Evolutionary conservation across 768 basidiomycete genomes (phyloP).

Genomic region (Russula earlei): DNA sequence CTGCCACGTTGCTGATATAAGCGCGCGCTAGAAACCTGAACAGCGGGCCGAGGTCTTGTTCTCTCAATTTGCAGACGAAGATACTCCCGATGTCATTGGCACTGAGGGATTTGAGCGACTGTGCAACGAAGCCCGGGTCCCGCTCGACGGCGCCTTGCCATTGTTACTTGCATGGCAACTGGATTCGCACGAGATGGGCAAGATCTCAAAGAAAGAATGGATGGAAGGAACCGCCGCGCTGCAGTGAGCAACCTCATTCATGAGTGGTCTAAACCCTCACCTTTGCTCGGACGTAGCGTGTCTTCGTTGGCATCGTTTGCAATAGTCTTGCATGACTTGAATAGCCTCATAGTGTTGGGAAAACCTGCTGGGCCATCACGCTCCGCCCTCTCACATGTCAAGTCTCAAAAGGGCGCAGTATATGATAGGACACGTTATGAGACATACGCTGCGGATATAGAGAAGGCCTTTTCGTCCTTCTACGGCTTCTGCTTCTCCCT

Average conservation of each 20-base stretch:
- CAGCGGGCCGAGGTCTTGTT: slow-evolving; percentile 46
- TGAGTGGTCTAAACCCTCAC: slow-evolving; percentile 11
- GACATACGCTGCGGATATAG: slow-evolving; percentile 38
- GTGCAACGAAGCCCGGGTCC: slow-evolving; percentile 59
- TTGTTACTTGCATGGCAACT: slow-evolving; percentile 72
- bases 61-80: slow-evolving; percentile 44
- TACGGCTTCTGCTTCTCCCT: slow-evolving; percentile 65
- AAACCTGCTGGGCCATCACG: slow-evolving; percentile 28
- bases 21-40: slow-evolving; percentile 16
- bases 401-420: slow-evolving; percentile 36
- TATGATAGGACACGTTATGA: slow-evolving; percentile 50
- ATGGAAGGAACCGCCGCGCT: slow-evolving; percentile 40
- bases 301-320: slow-evolving; percentile 42
- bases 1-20: neutral
- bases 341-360: slow-evolving; percentile 46
- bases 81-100: slow-evolving; percentile 50
- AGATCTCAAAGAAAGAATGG: slow-evolving; percentile 64
- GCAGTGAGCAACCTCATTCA: slow-evolving; percentile 29
- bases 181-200: slow-evolving; percentile 61
- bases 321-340: slow-evolving; percentile 48
- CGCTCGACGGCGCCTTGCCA: slow-evolving; percentile 64
- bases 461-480: slow-evolving; percentile 49
- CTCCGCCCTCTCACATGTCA: slow-evolving; percentile 15
- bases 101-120: slow-evolving; percentile 65
- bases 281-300: slow-evolving; percentile 30